Conservation (phyloP, 371 early-diverging fungal species). For the Syncephalis fuscata region DNA sequence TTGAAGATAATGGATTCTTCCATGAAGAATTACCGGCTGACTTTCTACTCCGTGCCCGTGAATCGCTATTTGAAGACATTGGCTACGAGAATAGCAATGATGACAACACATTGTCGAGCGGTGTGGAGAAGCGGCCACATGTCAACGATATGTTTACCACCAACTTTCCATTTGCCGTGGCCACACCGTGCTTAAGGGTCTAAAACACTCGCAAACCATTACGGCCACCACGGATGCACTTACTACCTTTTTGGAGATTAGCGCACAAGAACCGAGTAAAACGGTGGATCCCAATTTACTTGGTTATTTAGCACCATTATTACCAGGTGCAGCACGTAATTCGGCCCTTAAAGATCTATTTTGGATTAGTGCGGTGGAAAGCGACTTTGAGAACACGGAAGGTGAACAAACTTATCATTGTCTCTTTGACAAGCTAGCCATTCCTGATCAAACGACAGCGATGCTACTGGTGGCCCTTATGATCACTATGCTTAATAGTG, state of each 20-base stretch:
- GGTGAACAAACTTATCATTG: constrained; percentile 32
- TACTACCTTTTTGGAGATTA: constrained; percentile 51
- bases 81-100: constrained; percentile 34
- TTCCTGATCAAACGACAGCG: constrained; percentile 48
- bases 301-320: constrained; percentile 56
- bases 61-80: constrained; percentile 30
- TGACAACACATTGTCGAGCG: too few species aligned
- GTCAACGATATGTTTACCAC: constrained; percentile 61
- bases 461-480: constrained; percentile 57
- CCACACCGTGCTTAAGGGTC: constrained; percentile 68
- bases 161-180: constrained; percentile 77
- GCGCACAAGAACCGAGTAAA: constrained; percentile 20
- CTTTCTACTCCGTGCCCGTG: constrained; percentile 53
- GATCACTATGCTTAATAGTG: constrained; percentile 62
- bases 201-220: constrained; percentile 56
- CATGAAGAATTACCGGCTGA: constrained; percentile 38
- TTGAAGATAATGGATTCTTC: constrained; percentile 63
- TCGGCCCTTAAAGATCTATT: constrained; percentile 41
- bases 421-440: constrained; percentile 43
- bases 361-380: constrained; percentile 32
- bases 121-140: too few species aligned
- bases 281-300: constrained; percentile 38
- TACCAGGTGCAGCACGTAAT: constrained; percentile 49
- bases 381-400: constrained; percentile 20
- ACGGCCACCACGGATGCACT: constrained; percentile 52